These are phyloP conservation scores for Athelia sp. DNA, from an alignment of 1,284 basidiomycete species.

Conservation along the genomic window DNA sequence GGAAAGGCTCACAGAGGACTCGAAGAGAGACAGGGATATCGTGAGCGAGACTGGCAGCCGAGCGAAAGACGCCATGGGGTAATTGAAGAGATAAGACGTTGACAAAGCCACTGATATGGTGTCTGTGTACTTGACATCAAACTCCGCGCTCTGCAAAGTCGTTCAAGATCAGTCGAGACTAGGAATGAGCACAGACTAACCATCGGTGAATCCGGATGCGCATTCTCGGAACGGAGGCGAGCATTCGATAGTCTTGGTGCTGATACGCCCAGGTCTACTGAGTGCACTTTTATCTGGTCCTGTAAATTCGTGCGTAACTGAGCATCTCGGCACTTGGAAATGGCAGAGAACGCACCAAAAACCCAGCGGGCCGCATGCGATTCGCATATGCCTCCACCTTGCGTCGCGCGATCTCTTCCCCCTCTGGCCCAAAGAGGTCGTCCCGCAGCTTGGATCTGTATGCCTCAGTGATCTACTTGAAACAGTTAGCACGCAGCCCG, in stretches of 20 bases:
- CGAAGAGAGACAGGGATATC: constrained; percentile 72
- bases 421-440: constrained; percentile 54
- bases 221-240: constrained; percentile 30
- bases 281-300: constrained; percentile 74
- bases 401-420: constrained; percentile 66
- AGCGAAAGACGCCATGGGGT: constrained; percentile 74
- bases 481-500: background rate
- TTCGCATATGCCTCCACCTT: constrained; percentile 71
- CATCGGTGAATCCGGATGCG: constrained; percentile 12
- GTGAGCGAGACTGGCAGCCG: constrained; percentile 76
- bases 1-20: constrained; percentile 49
- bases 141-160: constrained; percentile 45
- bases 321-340: constrained; percentile 3
- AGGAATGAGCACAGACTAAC: constrained; percentile 9
- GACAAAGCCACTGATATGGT: constrained; percentile 71
- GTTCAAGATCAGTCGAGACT: constrained; percentile 3
- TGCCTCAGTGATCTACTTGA: constrained; percentile 54
- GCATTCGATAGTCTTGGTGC: constrained; percentile 54
- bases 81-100: constrained; percentile 79
- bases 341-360: constrained; percentile 51
- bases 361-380: constrained; percentile 56
- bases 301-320: constrained; percentile 22
- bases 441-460: constrained; percentile 70
- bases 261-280: constrained; percentile 44
- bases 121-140: constrained; percentile 67